Evolutionary conservation across 2,329 filamentous ascomycete species (phyloP).

Genomic region (Akanthomyces dipterigenus): DNA sequence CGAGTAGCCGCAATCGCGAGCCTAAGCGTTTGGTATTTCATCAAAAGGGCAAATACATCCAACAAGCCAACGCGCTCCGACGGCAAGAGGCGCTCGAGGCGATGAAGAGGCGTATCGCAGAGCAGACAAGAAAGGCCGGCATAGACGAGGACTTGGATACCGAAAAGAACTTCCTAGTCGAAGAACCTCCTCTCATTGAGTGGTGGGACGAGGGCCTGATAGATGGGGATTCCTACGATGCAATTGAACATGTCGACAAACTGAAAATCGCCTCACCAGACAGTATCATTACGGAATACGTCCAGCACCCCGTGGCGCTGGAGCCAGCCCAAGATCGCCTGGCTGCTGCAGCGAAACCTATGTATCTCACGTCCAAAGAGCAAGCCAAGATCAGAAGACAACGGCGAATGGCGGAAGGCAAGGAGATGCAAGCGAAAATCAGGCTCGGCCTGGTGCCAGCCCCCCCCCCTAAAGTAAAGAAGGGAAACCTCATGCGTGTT

Average conservation of each 20-base stretch:
- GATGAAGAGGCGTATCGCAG: slow-evolving; percentile 90
- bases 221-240: slow-evolving; percentile 66
- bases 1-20: slow-evolving; percentile 53
- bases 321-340: slow-evolving; percentile 88
- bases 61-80: slow-evolving; percentile 82
- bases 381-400: slow-evolving; percentile 86
- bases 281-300: slow-evolving; percentile 80
- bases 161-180: slow-evolving; percentile 83
- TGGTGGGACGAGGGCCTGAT: slow-evolving; percentile 96
- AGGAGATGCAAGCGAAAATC: slow-evolving; percentile 95
- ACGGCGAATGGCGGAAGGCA: slow-evolving; percentile 83
- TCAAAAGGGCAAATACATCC: slow-evolving; percentile 93
- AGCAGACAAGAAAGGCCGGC: slow-evolving; percentile 79
- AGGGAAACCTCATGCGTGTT: slow-evolving; percentile 95
- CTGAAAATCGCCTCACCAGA: slow-evolving; percentile 74
- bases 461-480: slow-evolving; percentile 92
- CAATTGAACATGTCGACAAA: slow-evolving; percentile 55
- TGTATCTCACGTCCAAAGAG: slow-evolving; percentile 88
- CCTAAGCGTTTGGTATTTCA: slow-evolving; percentile 82
- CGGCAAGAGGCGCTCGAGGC: slow-evolving; percentile 83
- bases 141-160: slow-evolving; percentile 86
- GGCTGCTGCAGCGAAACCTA: slow-evolving; percentile 70
- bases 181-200: slow-evolving; percentile 79
- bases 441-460: slow-evolving; percentile 82
- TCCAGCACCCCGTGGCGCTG: slow-evolving; percentile 87